Conservation (phyloP, 257 asterid species). For the Primulina huaijiensis region DNA sequence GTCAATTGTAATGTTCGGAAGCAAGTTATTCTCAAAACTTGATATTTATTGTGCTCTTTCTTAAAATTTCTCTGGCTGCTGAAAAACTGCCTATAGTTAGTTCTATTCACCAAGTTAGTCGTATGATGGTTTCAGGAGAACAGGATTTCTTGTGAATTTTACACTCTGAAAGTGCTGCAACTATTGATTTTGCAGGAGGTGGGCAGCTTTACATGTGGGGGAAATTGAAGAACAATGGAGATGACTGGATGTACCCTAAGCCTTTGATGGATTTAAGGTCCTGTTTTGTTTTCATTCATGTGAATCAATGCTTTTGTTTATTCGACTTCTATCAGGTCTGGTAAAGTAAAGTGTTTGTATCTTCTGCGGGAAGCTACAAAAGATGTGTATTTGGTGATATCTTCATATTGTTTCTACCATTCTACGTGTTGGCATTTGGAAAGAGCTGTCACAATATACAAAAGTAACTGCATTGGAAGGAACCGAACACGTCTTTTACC, state of each 20-base stretch:
- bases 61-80: neutral
- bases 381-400: neutral
- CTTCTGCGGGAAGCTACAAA: neutral
- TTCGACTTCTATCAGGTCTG: neutral
- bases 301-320: conserved; percentile 9
- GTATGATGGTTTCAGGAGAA: conserved; percentile 13
- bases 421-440: neutral
- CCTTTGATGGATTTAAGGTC: conserved; percentile 96
- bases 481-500: neutral
- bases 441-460: neutral
- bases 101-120: conserved; percentile 7
- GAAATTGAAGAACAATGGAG: conserved; percentile 83
- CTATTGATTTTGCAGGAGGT: conserved; percentile 57
- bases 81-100: conserved; percentile 8
- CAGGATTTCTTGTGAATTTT: neutral
- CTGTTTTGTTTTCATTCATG: neutral
- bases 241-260: conserved; percentile 99
- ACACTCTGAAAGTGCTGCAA: neutral
- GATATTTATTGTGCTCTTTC: neutral
- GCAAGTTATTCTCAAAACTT: neutral
- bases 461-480: neutral
- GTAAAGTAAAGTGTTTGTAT: neutral
- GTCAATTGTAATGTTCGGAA: conserved; percentile 1
- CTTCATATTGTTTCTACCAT: neutral
- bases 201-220: conserved; percentile 99